A percentile compares a stretch with the other conserved stretches of the same genome.
These are phyloP conservation scores for Pseudogymnoascus sp. DNA, from an alignment of 2,329 filamentous ascomycete species.

Conservation along the genomic window DNA sequence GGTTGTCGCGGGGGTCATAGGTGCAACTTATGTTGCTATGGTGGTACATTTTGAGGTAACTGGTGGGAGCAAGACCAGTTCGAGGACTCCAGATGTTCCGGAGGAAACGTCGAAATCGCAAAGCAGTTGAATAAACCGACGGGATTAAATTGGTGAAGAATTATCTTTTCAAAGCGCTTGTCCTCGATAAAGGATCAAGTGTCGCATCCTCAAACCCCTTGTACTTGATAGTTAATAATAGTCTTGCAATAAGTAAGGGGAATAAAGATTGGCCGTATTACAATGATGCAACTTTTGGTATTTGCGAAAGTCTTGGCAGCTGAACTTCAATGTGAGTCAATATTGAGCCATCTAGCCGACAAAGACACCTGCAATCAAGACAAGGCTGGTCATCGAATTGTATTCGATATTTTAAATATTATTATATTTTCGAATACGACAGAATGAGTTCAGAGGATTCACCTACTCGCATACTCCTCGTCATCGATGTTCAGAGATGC, in stretches of 20 bases:
- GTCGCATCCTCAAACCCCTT: background rate
- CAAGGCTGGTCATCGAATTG: background rate
- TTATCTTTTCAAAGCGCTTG: background rate
- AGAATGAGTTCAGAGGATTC: background rate
- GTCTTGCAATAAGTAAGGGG: background rate
- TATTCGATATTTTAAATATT: background rate
- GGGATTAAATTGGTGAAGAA: background rate
- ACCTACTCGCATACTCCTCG: background rate
- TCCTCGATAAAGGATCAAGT: background rate
- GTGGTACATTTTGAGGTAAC: constrained; percentile 8
- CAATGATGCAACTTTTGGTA: background rate
- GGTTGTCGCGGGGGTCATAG: constrained; percentile 47
- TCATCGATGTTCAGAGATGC: background rate
- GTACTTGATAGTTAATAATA: constrained; percentile 4
- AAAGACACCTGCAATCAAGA: background rate
- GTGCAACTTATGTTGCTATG: constrained; percentile 39
- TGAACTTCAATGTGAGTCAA: background rate
- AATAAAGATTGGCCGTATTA: background rate
- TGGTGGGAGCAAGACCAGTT: background rate
- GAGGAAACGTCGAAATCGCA: background rate
- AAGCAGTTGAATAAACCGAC: background rate
- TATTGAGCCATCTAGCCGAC: background rate
- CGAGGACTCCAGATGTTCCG: background rate
- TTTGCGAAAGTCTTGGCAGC: background rate
- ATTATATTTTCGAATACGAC: background rate